These are phyloP conservation scores for Fusarium vanettenii DNA, from an alignment of 2,329 filamentous ascomycete genomes.

Conservation along the genomic window DNA sequence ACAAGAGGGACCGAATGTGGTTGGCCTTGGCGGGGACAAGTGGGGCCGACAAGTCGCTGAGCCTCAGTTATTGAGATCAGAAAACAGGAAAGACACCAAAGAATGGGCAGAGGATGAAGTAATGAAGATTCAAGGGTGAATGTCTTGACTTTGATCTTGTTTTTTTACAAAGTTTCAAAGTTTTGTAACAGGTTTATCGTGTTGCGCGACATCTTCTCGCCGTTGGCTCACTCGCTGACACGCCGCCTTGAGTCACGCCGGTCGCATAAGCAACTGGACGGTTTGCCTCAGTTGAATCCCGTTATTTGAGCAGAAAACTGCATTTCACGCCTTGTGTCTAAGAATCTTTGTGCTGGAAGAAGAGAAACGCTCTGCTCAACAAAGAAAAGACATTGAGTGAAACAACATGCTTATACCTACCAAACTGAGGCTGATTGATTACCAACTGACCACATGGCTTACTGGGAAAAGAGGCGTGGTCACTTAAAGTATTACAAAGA, in stretches of 20 bases:
- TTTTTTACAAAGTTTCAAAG: neutral
- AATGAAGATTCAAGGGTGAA: neutral
- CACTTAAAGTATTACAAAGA: neutral
- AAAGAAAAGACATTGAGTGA: neutral
- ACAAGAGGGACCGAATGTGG: conserved; percentile 40
- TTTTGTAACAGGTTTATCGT: neutral
- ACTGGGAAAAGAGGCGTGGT: neutral
- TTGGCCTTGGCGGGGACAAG: conserved; percentile 11
- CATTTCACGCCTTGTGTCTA: too few relatives aligned
- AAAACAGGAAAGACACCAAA: neutral
- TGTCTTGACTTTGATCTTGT: neutral
- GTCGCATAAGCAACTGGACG: neutral
- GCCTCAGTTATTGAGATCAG: conserved; percentile 6
- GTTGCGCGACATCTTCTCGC: neutral
- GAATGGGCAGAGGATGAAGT: neutral
- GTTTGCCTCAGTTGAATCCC: neutral
- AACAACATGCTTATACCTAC: neutral
- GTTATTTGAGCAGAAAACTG: neutral
- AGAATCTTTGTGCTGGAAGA: too few relatives aligned
- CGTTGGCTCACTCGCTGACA: neutral
- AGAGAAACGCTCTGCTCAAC: neutral
- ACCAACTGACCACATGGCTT: neutral
- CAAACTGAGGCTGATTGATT: neutral
- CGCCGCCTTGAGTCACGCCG: conserved; percentile 42
- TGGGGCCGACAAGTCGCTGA: conserved; percentile 21